Evolutionary conservation across 441 rosid species (phyloP), one percentile per base, ranked within the genome.

Genomic region (Hura crepitans): DNA sequence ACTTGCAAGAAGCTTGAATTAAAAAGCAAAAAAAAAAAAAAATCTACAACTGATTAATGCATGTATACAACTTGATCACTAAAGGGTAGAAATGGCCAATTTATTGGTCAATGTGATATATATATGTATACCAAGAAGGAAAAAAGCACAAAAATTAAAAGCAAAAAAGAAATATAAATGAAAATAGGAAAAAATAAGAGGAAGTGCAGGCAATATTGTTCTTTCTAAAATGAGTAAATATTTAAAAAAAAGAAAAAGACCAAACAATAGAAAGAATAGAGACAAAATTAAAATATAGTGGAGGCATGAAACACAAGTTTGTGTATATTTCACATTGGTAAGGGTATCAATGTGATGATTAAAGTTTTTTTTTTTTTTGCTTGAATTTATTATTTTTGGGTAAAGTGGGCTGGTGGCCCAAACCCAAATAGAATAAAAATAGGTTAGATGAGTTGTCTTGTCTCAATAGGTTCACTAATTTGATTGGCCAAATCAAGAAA

Each of bases 381-480:
- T n/a, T n/a, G n/a, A n/a, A 5, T 50, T 23, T 10, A 25, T 22
- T 23, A 2, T 10, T 6, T 53, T 50, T 50, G 2, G 11, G 0
- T 47, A 70, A 70, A 56, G 71, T 69, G 68, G 74, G 45, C 22
- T 42, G 67, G 14, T 58, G 79, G 47, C 62, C 55, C 39, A 69
- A 62, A 30, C 64, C 57, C 54, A 27, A 54, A 46, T 51, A 25
- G 28, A 61, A 62, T 27, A 35, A 0, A 22, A 72, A 17, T 11
- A 66, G 45, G 53, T 60, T 23, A 22, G 46, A 45, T 23, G 7
- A 5, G 6, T 47, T 18, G 72, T 65, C 77, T 54, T 76, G 42
- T 68, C 62, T 35, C 28, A 23, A 2, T 4, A 23, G 31, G 20
- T 12, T 49, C 1, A 20, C 5, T 55, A 1, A 12, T 11, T 59